Percentiles rank a stretch among this genome's conserved stretches.
These are phyloP conservation scores for Boletus pseudo-olivaceus DNA, from an alignment of 768 basidiomycete species.

Conservation along the genomic window DNA sequence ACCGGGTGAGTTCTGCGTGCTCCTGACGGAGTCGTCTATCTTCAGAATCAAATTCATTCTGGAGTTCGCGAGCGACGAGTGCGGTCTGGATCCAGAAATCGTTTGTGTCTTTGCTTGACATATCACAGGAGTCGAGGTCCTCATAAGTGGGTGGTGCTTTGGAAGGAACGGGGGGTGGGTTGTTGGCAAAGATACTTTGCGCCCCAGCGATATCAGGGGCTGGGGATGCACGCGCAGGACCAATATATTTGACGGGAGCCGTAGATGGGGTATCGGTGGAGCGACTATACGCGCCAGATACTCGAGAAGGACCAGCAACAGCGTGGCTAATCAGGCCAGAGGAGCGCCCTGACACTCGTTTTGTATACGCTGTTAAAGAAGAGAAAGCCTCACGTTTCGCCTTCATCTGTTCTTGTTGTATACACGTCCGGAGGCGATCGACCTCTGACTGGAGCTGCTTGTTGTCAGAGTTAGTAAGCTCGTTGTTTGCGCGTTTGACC, in stretches of 20 bases:
- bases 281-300: neutral
- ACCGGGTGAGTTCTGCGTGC: conserved; percentile 25
- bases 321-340: conserved; percentile 17
- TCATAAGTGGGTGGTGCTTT: conserved; percentile 6
- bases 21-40: conserved; percentile 37
- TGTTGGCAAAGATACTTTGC: conserved; percentile 26
- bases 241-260: neutral
- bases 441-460: conserved; percentile 26
- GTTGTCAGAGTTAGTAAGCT: conserved; percentile 22
- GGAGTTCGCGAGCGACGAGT: conserved; percentile 29
- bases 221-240: neutral
- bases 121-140: conserved; percentile 8
- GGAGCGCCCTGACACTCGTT: neutral
- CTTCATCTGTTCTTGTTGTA: conserved; percentile 14
- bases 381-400: neutral
- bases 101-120: neutral
- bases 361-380: neutral
- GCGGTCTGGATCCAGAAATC: conserved; percentile 1
- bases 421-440: conserved; percentile 9
- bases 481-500: conserved; percentile 32
- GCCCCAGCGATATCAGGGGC: conserved; percentile 5
- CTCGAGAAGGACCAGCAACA: conserved; percentile 23
- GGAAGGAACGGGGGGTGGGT: conserved; percentile 23
- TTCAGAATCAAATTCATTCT: conserved; percentile 41
- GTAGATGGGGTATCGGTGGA: neutral